Percentiles rank a stretch among this genome's conserved stretches.
phyloP scores from a whole-genome alignment of 1,139 yeast genomes.

The Candida neerlandica region DNA sequence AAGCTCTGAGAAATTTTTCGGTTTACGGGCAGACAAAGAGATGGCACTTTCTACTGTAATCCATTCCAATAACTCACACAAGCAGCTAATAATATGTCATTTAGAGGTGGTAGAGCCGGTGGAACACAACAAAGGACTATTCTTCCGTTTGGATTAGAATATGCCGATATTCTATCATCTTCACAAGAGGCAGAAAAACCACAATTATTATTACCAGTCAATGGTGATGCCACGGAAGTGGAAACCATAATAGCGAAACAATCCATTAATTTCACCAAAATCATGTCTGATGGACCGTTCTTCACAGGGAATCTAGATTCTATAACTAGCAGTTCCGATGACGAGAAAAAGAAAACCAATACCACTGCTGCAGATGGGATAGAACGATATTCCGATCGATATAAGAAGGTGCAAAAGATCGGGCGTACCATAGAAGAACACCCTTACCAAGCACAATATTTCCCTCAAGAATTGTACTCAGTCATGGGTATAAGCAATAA shows the following conservation, averaged over 20 bases:
- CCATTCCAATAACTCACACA: neutral
- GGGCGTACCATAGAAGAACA: conserved; percentile 82
- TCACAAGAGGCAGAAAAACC: conserved; percentile 39
- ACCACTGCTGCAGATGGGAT: conserved; percentile 53
- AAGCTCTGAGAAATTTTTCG: neutral
- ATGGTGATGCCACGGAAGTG: conserved; percentile 55
- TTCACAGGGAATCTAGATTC: conserved; percentile 57
- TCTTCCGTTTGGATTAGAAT: conserved; percentile 71
- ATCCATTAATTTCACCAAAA: conserved; percentile 56
- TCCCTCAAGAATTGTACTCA: conserved; percentile 78
- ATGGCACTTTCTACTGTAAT: neutral
- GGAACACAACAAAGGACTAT: conserved; percentile 27
- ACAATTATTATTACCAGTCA: conserved; percentile 61
- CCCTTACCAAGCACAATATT: conserved; percentile 70
- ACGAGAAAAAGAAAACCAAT: conserved; percentile 12
- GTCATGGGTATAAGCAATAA: conserved; percentile 70
- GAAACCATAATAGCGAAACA: conserved; percentile 70
- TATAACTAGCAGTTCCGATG: conserved; percentile 16
- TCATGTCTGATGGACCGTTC: conserved; percentile 75
- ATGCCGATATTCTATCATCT: conserved; percentile 52
- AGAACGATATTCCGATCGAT: conserved; percentile 73
- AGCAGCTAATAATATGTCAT: conserved; percentile 23
- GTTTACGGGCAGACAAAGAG: neutral
- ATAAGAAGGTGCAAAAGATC: conserved; percentile 70
- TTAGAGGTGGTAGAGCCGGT: conserved; percentile 21